Conservation (phyloP, 352 stramenopile genomes). For the Achlya hypogyna region DNA sequence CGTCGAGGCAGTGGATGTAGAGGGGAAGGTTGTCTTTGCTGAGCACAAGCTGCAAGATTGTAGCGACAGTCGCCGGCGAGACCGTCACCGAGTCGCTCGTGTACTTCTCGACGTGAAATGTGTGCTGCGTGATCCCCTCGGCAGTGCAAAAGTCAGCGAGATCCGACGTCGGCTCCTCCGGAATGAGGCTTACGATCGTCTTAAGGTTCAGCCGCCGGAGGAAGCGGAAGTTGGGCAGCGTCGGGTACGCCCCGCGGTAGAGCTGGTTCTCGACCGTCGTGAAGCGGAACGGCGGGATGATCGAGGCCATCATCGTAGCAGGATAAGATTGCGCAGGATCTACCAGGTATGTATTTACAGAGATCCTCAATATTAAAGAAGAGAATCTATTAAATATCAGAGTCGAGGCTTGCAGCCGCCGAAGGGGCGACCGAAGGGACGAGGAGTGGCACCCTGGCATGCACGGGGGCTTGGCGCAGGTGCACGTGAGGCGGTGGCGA, state of each 20-base stretch:
- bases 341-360: background rate
- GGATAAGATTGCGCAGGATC: too few relatives aligned
- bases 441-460: too few relatives aligned
- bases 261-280: slow-evolving; percentile 72
- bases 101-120: slow-evolving; percentile 84
- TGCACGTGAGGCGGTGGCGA: too few relatives aligned
- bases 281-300: slow-evolving; percentile 84
- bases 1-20: slow-evolving; percentile 84
- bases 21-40: slow-evolving; percentile 69
- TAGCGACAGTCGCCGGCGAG: slow-evolving; percentile 50
- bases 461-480: too few relatives aligned
- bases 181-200: slow-evolving; percentile 72
- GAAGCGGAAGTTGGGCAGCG: slow-evolving; percentile 83
- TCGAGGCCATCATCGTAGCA: slow-evolving; percentile 30
- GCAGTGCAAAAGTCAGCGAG: slow-evolving; percentile 56
- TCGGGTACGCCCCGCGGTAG: slow-evolving; percentile 74
- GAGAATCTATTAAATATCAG: too few relatives aligned
- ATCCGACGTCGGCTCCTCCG: slow-evolving; percentile 66
- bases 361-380: background rate
- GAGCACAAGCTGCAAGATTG: slow-evolving; percentile 72
- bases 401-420: too few relatives aligned
- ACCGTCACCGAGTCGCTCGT: slow-evolving; percentile 82
- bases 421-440: too few relatives aligned
- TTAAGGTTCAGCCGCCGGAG: slow-evolving; percentile 60
- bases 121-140: slow-evolving; percentile 61